These are phyloP conservation scores for Scopulariopsis brevicaulis DNA, from an alignment of 2,329 filamentous ascomycete genomes.

Conservation along the genomic window DNA sequence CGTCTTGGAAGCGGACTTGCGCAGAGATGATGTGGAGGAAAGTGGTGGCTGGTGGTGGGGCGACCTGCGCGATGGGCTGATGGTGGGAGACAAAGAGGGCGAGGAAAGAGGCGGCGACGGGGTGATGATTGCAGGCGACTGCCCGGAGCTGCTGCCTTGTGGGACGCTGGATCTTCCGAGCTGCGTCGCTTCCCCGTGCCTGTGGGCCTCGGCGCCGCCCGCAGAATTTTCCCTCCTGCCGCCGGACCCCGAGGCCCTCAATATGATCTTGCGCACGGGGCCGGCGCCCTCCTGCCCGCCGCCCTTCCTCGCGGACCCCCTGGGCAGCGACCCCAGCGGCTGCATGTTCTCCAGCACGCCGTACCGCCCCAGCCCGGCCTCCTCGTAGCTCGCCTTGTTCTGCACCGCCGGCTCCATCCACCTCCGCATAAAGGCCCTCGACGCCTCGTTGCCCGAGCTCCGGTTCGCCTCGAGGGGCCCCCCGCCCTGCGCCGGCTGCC, in stretches of 20 bases:
- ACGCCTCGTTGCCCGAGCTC: slow-evolving; percentile 21
- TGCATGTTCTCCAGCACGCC: slow-evolving; percentile 79
- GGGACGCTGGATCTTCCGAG: slow-evolving; percentile 11
- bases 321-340: slow-evolving; percentile 64
- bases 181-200: slow-evolving; percentile 6
- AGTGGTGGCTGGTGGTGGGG: slow-evolving; percentile 1
- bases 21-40: slow-evolving; percentile 4
- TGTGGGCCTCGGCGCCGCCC: slow-evolving; percentile 8
- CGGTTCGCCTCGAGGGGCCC: slow-evolving; percentile 23
- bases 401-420: slow-evolving; percentile 50
- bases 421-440: slow-evolving; percentile 38
- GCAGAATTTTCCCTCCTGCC: slow-evolving; percentile 11
- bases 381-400: slow-evolving; percentile 63
- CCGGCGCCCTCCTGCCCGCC: not conserved
- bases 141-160: slow-evolving; percentile 6
- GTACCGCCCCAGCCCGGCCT: slow-evolving; percentile 60
- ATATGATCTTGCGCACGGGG: slow-evolving; percentile 29
- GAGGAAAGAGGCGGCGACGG: slow-evolving; percentile 5
- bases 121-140: not conserved
- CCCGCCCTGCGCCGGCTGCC: slow-evolving; percentile 16
- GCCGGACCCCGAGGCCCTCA: slow-evolving; percentile 25
- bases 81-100: slow-evolving; percentile 7
- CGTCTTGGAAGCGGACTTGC: not conserved
- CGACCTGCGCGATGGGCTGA: not conserved
- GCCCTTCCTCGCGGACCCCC: slow-evolving; percentile 25